Base-by-base conservation (phyloP, 768 basidiomycete species). In the Suillus lakei region DNA sequence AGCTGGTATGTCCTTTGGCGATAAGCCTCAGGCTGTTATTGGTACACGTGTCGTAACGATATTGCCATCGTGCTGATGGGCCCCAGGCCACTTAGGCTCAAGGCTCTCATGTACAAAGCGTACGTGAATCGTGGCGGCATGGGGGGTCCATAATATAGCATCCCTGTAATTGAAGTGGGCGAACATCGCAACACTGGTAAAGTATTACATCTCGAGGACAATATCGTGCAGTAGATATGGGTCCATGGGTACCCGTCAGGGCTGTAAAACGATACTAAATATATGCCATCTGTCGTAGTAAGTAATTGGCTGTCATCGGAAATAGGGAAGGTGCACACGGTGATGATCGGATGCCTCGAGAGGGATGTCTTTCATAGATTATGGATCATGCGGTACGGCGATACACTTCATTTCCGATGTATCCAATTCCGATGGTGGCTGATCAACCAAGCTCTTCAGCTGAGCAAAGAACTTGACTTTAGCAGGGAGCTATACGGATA, bases 381-480 rank as follows among this genome's bases (percentile, higher is more conserved):
- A 54, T 54, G 21, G 32, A 34, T 54, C 10, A n/a, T 34, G 53
- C 39, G 43, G 9, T n/a, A 64, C 16, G n/a, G 32, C 13, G 50
- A 66, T 59, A 21, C 41, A 4, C 26, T 55, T 34, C 64, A 67
- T 61, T 53, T 54, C 43, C 18, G 50, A 60, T 18, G 70, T 62
- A 41, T 68, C 61, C 1, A 73, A 64, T 38, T 67, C 66, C 16
- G 69, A 67, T 13, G 43, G 21, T 2, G 63, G 28, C 21, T 71
- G 70, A 2, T 72, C 71, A 5, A 82, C 41, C 23, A 81, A 51
- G 3, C 56, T 65, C 30, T 70, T 76, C 0, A 86, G 66, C 2
- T 78, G 67, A 3, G 70, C 67, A 67, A 86, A 86, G 36, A 83
- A 71, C 23, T 75, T 70, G 38, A 82, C 71, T 71, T 87, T 86